Percentiles rank a stretch among this genome's conserved stretches.
Conservation (phyloP, 805 yeast genomes). For the Lipomyces sp. region DNA sequence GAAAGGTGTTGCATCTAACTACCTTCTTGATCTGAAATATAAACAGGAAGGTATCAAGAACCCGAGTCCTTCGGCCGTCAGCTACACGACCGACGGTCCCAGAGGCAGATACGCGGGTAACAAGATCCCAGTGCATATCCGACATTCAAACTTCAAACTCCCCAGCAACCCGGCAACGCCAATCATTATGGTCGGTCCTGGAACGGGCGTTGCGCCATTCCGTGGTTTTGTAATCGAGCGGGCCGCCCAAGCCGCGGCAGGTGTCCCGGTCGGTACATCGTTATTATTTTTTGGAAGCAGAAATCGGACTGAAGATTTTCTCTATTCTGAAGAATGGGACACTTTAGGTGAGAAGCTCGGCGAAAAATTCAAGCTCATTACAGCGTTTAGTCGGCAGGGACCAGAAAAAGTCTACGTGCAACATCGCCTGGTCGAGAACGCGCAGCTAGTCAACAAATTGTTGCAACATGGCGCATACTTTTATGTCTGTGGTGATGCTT, state of each 20-base stretch:
- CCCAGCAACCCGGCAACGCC: constrained; percentile 86
- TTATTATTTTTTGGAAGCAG: constrained; percentile 88
- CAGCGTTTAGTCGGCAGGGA: constrained; percentile 85
- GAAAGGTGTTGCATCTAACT: constrained; percentile 89
- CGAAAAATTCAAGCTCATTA: constrained; percentile 67
- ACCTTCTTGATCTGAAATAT: constrained; percentile 72
- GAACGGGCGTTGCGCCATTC: constrained; percentile 98
- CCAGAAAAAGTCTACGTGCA: constrained; percentile 79
- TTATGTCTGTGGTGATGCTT: constrained; percentile 97
- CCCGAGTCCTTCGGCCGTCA: constrained; percentile 50
- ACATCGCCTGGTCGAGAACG: constrained; percentile 62
- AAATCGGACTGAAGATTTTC: constrained; percentile 73
- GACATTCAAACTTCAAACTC: constrained; percentile 92
- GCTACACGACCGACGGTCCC: constrained; percentile 85
- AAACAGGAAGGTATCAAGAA: constrained; percentile 55
- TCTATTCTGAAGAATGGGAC: constrained; percentile 87
- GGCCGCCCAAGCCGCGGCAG: constrained; percentile 58
- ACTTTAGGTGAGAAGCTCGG: constrained; percentile 55
- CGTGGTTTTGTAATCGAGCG: constrained; percentile 93
- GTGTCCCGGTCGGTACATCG: constrained; percentile 67
- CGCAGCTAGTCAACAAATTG: constrained; percentile 56
- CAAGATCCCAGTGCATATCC: constrained; percentile 86
- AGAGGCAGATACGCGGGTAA: constrained; percentile 55
- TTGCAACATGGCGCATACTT: constrained; percentile 75
- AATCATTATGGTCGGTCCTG: constrained; percentile 93